These are phyloP conservation scores for Narthecium ossifragum DNA, from an alignment of 106 monocot species.

Conservation along the genomic window DNA sequence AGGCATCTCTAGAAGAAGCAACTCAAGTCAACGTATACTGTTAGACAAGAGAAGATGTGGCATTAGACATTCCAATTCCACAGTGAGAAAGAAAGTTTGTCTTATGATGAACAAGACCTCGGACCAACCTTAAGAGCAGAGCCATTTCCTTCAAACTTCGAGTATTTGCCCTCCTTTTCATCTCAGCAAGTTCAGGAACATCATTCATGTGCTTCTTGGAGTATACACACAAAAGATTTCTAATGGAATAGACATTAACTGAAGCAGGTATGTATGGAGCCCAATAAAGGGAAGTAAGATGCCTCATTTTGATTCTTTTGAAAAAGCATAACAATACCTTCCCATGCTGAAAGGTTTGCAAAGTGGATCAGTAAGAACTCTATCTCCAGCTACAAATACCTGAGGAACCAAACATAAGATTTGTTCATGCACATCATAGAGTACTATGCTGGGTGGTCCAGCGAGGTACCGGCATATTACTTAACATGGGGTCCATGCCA, in stretches of 20 bases:
- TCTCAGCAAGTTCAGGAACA: slow-evolving; percentile 70
- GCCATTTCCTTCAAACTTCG: slow-evolving; percentile 88
- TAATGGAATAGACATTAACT: slow-evolving; percentile 32
- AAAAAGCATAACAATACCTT: slow-evolving; percentile 33
- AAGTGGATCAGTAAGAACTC: slow-evolving; percentile 69
- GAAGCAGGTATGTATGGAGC: too few relatives aligned
- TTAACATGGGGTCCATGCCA: too few relatives aligned
- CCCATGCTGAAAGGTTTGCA: slow-evolving; percentile 86
- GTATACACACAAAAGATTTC: slow-evolving; percentile 91
- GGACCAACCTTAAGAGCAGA: slow-evolving; percentile 63
- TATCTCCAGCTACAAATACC: slow-evolving; percentile 67
- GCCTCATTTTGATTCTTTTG: not conserved
- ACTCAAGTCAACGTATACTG: too few relatives aligned
- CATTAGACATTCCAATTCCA: not conserved
- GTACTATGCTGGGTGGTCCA: not conserved
- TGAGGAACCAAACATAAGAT: slow-evolving; percentile 23
- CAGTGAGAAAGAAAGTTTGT: too few relatives aligned
- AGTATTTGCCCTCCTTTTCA: slow-evolving; percentile 85
- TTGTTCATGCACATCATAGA: slow-evolving; percentile 3
- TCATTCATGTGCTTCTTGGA: slow-evolving; percentile 97
- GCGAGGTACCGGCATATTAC: too few relatives aligned
- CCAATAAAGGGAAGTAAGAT: too few relatives aligned
- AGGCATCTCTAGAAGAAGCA: too few relatives aligned
- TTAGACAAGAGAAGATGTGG: not conserved
- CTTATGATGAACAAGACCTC: too few relatives aligned